Conservation (phyloP, 2,329 filamentous ascomycete species). For the Talaromyces sp. region DNA sequence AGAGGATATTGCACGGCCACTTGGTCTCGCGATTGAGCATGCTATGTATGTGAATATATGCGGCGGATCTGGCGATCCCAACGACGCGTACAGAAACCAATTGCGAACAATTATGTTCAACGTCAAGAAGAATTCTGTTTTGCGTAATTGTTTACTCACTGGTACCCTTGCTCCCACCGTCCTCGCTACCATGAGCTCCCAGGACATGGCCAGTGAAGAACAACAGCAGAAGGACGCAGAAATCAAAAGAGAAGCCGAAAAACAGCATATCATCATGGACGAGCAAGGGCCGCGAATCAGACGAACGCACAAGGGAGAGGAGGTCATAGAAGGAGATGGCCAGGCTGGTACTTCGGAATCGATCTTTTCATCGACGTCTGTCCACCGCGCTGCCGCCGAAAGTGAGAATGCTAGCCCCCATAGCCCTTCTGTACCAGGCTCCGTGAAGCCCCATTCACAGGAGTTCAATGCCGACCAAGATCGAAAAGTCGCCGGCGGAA, state of each 20-base stretch:
- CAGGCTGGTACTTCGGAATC: constrained; percentile 42
- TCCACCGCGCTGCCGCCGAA: constrained; percentile 36
- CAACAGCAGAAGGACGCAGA: constrained; percentile 60
- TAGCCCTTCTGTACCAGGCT: constrained; percentile 17
- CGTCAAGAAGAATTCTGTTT: constrained; percentile 76
- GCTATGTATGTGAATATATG: constrained; percentile 51
- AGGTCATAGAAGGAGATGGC: constrained; percentile 72
- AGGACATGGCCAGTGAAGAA: constrained; percentile 89
- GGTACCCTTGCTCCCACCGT: constrained; percentile 65
- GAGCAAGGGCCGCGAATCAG: constrained; percentile 72
- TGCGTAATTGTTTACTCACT: constrained; percentile 70
- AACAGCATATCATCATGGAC: constrained; percentile 69
- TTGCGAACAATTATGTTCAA: constrained; percentile 76
- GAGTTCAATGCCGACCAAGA: background rate
- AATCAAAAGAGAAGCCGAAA: constrained; percentile 52
- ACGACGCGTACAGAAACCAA: constrained; percentile 54
- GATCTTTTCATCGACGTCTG: constrained; percentile 41
- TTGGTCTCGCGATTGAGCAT: constrained; percentile 76
- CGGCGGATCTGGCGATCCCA: constrained; percentile 46
- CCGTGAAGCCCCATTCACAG: constrained; percentile 11
- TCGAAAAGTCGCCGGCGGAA: constrained; percentile 19
- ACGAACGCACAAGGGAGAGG: constrained; percentile 91
- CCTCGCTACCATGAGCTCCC: constrained; percentile 79
- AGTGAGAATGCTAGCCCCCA: constrained; percentile 18
- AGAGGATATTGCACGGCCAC: constrained; percentile 59